Evolutionary conservation across 2,329 filamentous ascomycete genomes (phyloP).

Genomic region (Microthyrium microscopicum): DNA sequence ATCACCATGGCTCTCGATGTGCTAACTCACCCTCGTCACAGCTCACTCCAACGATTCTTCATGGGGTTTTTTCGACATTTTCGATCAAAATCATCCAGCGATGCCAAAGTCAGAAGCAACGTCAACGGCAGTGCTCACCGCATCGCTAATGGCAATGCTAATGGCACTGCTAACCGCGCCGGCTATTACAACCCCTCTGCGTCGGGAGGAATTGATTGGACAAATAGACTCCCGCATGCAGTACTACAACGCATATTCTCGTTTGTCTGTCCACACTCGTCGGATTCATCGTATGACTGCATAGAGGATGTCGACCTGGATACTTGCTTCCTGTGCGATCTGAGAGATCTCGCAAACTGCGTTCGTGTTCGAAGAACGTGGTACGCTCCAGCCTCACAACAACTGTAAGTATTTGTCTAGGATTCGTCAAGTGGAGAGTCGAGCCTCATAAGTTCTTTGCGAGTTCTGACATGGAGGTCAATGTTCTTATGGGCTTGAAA

Average conservation of each 20-base stretch:
- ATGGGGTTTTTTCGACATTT: constrained; percentile 10
- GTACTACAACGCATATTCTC: constrained; percentile 64
- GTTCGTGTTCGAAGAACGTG: constrained; percentile 58
- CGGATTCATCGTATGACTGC: constrained; percentile 61
- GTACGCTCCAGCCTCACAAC: constrained; percentile 38
- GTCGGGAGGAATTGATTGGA: constrained; percentile 24
- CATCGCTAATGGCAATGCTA: constrained; percentile 1
- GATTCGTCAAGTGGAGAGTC: background rate
- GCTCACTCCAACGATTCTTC: too few species aligned
- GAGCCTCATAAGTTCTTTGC: too few species aligned
- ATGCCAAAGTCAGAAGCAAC: background rate
- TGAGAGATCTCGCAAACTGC: constrained; percentile 73
- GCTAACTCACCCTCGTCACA: too few species aligned
- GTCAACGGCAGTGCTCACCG: too few species aligned
- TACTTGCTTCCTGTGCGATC: constrained; percentile 84
- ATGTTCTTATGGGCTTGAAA: too few species aligned
- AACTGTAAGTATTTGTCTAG: constrained; percentile 40
- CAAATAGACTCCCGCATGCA: constrained; percentile 41
- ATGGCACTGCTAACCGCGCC: constrained; percentile 7
- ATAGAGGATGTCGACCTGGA: constrained; percentile 68
- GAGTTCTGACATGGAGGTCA: too few species aligned
- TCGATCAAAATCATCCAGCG: constrained; percentile 4
- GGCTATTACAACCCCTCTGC: constrained; percentile 12
- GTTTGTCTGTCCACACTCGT: constrained; percentile 67
- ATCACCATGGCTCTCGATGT: too few species aligned